These are phyloP conservation scores for Vigna unguiculata DNA, from an alignment of 306 rosid genomes.

Conservation along the genomic window DNA sequence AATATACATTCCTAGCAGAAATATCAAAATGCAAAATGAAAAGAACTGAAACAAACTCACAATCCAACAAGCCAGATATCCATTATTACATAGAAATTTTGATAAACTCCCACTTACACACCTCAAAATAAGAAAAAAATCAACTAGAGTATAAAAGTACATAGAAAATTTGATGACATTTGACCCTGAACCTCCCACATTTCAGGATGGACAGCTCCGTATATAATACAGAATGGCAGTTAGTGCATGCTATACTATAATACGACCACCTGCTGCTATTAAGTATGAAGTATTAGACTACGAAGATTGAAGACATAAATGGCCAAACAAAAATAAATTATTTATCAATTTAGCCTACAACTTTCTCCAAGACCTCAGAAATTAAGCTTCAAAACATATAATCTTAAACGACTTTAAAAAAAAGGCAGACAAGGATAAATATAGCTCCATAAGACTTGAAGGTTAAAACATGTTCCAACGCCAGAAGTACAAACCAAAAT, in stretches of 20 bases:
- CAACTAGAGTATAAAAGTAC: conserved; percentile 6
- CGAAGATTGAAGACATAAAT: neutral
- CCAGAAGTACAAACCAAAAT: conserved; percentile 2
- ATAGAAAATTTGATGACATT: conserved; percentile 2
- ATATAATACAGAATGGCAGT: neutral
- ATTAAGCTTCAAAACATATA: conserved; percentile 6
- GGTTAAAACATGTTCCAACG: neutral
- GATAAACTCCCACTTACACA: neutral
- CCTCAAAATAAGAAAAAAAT: neutral
- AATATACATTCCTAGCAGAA: neutral
- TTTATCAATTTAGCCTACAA: conserved; percentile 3
- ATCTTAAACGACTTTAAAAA: neutral
- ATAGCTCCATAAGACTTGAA: neutral
- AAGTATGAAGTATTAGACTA: conserved; percentile 2
- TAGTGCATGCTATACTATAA: neutral
- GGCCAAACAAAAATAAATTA: neutral
- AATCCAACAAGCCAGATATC: neutral
- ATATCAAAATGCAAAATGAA: neutral
- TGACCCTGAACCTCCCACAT: conserved; percentile 1
- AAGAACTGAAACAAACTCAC: neutral
- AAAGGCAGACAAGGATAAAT: neutral
- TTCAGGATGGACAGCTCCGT: neutral
- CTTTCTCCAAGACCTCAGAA: conserved; percentile 1
- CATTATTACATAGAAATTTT: conserved; percentile 3
- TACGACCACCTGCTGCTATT: neutral